Base-by-base conservation (phyloP, 768 basidiomycete species). In the Russula ochroleuca region DNA sequence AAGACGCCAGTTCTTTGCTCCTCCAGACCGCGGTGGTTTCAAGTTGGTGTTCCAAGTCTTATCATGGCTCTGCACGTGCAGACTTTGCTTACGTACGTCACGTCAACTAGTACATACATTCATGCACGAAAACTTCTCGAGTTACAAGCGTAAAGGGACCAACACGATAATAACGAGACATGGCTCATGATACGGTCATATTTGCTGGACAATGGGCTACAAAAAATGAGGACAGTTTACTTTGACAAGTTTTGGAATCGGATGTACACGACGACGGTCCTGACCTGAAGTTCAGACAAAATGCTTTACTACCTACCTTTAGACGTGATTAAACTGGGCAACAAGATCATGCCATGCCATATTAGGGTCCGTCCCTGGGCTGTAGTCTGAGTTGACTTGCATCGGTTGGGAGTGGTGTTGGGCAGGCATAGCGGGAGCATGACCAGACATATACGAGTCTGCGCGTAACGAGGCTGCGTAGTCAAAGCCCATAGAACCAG, bases 331-430 rank as follows among this genome's bases (percentile, higher is more conserved):
- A 53, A 68, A 68, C 47, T 68, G 68, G 15, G 68, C 61, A n/a
- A 68, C 68, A 28, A 68, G 62, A 14, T 61, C 66, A 10, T 67
- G n/a, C 68, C 68, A 68, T 48, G 68, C 68, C 59, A 67, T 57
- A 47, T 45, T 67, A 3, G 68, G 68, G 57, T 68, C 68, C 2
- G 57, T 43, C 17, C 57, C 59, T 5, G 65, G 58, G 62, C 62
- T 67, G 50, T 63, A 63, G 25, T 68, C 67, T 6, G 65, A 54
- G 35, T 43, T 65, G 51, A 65, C 52, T 43, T 60, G 62, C 58
- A 67, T 58, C n/a, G 48, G 9, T 41, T 57, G 56, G 13, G 59
- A 28, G 49, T 43, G 33, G 6, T 52, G 52, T 51, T 63, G 56
- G 35, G 53, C 8, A n/a, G 63, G 58, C 53, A 63, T 61, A 33